Conservation (phyloP, 176 grass and related monocot genomes). For the Lolium rigidum region DNA sequence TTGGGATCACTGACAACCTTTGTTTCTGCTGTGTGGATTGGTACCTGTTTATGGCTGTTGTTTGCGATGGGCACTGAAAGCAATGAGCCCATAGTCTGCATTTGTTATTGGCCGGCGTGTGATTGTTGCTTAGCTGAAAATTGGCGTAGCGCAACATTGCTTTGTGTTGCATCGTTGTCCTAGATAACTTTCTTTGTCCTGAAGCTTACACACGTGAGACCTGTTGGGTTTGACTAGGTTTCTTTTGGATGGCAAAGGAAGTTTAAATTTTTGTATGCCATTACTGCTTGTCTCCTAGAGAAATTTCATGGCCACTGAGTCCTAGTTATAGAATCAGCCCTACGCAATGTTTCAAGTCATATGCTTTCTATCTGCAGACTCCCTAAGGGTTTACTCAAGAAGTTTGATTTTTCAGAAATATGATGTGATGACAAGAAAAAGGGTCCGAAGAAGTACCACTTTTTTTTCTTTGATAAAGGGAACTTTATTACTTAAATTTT, state of each 20-base stretch:
- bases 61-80: slow-evolving; percentile 59
- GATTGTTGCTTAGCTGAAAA: background rate
- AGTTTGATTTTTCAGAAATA: too few species aligned
- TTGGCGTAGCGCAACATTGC: background rate
- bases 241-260: background rate
- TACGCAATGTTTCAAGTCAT: too few species aligned
- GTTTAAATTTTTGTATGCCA: too few species aligned
- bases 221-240: background rate
- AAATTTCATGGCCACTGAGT: too few species aligned
- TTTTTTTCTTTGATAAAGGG: too few species aligned
- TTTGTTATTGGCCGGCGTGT: background rate
- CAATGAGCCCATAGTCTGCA: slow-evolving; percentile 31
- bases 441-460: too few species aligned
- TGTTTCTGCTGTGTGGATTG: slow-evolving; percentile 24
- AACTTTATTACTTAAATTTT: too few species aligned
- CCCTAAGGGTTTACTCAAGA: too few species aligned
- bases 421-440: too few species aligned
- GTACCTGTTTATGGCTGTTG: slow-evolving; percentile 16
- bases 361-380: too few species aligned
- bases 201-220: slow-evolving; percentile 2
- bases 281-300: too few species aligned
- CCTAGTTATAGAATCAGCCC: too few species aligned
- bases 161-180: background rate
- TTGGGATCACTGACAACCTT: slow-evolving; percentile 35
- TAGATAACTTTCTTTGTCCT: background rate